Conservation (phyloP, 805 yeast genomes). For the Diddensiella caesifluorescens region DNA sequence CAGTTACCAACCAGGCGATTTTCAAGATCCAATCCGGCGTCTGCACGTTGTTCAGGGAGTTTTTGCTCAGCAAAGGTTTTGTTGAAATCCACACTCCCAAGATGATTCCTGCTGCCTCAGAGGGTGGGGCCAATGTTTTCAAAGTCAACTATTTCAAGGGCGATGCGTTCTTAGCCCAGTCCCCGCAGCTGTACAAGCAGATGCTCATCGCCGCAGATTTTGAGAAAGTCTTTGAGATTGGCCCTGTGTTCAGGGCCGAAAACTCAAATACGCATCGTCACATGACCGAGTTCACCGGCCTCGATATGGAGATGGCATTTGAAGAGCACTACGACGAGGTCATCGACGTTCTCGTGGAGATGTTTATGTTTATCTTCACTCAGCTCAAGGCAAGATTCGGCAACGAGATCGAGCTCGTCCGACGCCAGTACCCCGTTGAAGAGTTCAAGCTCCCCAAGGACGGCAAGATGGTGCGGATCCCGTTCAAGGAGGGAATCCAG, state of each 20-base stretch:
- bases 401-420: conserved; percentile 79
- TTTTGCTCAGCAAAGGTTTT: conserved; percentile 59
- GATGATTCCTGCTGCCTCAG: conserved; percentile 90
- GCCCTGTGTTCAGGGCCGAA: conserved; percentile 98
- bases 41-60: conserved; percentile 83
- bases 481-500: conserved; percentile 85
- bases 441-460: conserved; percentile 91
- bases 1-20: conserved; percentile 95
- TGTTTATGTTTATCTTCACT: conserved; percentile 83
- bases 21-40: conserved; percentile 92
- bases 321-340: conserved; percentile 98
- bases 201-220: conserved; percentile 97
- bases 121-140: conserved; percentile 97
- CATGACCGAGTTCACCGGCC: conserved; percentile 97
- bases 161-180: conserved; percentile 91
- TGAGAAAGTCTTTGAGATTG: conserved; percentile 92
- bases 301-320: conserved; percentile 96
- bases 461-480: conserved; percentile 88
- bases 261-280: conserved; percentile 99
- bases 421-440: conserved; percentile 95
- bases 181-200: conserved; percentile 97
- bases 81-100: conserved; percentile 96
- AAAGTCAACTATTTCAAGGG: conserved; percentile 90
- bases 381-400: conserved; percentile 76
- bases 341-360: conserved; percentile 52